These are phyloP conservation scores for Globisporangium cylindrosporum DNA, from an alignment of 352 stramenopile species.

Conservation along the genomic window DNA sequence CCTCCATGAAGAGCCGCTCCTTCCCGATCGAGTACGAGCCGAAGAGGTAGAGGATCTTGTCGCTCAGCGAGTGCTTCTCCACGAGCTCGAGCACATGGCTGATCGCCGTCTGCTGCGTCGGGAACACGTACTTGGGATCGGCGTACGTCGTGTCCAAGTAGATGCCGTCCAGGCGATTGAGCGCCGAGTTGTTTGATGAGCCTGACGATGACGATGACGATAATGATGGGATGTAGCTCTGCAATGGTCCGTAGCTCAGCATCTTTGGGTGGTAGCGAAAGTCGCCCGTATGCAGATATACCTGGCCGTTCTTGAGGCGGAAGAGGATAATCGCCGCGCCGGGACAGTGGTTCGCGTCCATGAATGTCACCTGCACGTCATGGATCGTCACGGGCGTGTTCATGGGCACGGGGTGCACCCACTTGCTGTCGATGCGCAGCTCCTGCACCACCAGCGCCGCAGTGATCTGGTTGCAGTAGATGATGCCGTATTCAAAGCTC, in stretches of 20 bases:
- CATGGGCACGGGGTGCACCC: constrained; percentile 90
- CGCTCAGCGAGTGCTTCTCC: constrained; percentile 42
- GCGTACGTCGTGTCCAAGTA: constrained; percentile 98
- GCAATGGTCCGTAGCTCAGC: constrained; percentile 54
- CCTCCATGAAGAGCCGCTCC: constrained; percentile 94
- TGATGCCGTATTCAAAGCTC: constrained; percentile 90
- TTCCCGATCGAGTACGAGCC: constrained; percentile 97
- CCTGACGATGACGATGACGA: background rate
- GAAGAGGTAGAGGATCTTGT: constrained; percentile 92
- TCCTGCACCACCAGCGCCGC: constrained; percentile 90
- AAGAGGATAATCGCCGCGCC: constrained; percentile 96
- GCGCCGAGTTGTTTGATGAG: background rate
- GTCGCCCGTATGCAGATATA: constrained; percentile 91
- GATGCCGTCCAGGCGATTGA: constrained; percentile 66
- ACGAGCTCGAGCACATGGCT: constrained; percentile 61
- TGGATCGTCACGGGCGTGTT: constrained; percentile 81
- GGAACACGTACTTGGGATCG: constrained; percentile 92
- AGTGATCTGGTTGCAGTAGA: constrained; percentile 95
- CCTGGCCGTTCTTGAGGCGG: constrained; percentile 70
- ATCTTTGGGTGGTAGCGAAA: constrained; percentile 80
- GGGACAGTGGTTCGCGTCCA: constrained; percentile 97
- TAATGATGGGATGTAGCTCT: constrained; percentile 35
- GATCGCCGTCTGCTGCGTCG: constrained; percentile 81
- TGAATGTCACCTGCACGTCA: constrained; percentile 91
- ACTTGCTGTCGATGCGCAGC: constrained; percentile 90